These are phyloP conservation scores for Pistacia atlantica DNA, from an alignment of 345 rosid species.

Conservation along the genomic window DNA sequence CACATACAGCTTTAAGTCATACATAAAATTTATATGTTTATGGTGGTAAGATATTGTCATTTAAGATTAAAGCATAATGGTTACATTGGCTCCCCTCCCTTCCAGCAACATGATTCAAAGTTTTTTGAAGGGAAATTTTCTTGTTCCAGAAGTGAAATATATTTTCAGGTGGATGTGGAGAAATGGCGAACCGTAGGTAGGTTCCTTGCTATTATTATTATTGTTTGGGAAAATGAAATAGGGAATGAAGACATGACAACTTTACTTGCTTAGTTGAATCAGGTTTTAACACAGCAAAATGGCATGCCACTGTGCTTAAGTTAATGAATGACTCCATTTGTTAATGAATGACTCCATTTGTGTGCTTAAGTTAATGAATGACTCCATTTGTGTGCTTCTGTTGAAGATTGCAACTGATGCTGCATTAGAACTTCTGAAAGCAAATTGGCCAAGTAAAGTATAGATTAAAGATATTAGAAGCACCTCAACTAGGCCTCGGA, in stretches of 20 bases:
- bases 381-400: neutral
- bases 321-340: neutral
- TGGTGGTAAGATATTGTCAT: neutral
- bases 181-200: neutral
- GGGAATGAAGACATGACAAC: constrained; percentile 1
- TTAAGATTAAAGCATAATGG: neutral
- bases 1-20: too few species aligned
- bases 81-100: neutral
- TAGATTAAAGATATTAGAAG: constrained; percentile 19
- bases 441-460: neutral
- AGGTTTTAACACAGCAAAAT: neutral
- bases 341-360: neutral
- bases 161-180: neutral
- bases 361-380: neutral
- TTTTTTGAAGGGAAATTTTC: too few species aligned
- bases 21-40: neutral
- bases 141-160: neutral
- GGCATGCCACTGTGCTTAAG: neutral
- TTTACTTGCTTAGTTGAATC: constrained; percentile 1
- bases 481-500: constrained; percentile 71
- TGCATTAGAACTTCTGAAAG: constrained; percentile 6
- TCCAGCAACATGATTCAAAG: too few species aligned
- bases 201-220: neutral
- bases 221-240: neutral
- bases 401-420: constrained; percentile 9